phyloP scores from a whole-genome alignment of 2,329 filamentous ascomycete genomes.

The Ophiostoma novo-ulmi region DNA sequence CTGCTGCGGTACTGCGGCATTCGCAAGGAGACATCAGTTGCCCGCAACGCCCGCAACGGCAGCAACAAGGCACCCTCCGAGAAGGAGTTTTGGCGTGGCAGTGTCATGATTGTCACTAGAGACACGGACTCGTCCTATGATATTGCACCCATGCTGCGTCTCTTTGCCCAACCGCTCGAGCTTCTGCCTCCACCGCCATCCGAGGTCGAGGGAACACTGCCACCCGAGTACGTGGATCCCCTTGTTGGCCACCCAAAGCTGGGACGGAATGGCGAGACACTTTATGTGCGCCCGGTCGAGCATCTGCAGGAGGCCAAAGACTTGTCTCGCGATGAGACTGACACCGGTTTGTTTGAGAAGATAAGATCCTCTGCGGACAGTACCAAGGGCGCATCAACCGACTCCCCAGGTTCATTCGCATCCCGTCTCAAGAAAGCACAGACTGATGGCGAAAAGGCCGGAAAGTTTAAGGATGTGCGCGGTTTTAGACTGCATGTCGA shows the following conservation, averaged over 20 bases:
- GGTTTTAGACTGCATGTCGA: conserved; percentile 80
- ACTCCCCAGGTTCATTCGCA: conserved; percentile 50
- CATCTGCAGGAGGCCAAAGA: conserved; percentile 74
- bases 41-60: conserved; percentile 37
- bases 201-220: conserved; percentile 59
- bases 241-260: conserved; percentile 83
- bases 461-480: conserved; percentile 75
- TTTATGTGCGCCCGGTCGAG: conserved; percentile 87
- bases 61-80: conserved; percentile 38
- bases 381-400: conserved; percentile 38
- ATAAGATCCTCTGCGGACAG: conserved; percentile 50
- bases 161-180: conserved; percentile 84
- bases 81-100: conserved; percentile 85
- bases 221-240: conserved; percentile 81
- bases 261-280: conserved; percentile 74
- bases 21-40: conserved; percentile 53
- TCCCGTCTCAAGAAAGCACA: conserved; percentile 49
- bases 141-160: conserved; percentile 67
- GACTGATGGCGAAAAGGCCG: conserved; percentile 72
- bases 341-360: conserved; percentile 76
- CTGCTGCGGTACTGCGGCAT: conserved; percentile 86
- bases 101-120: conserved; percentile 88
- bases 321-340: conserved; percentile 71
- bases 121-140: conserved; percentile 80
- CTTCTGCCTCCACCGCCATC: conserved; percentile 72